Conservation (phyloP, 352 stramenopile genomes). For the Phytophthora agathidicida region DNA sequence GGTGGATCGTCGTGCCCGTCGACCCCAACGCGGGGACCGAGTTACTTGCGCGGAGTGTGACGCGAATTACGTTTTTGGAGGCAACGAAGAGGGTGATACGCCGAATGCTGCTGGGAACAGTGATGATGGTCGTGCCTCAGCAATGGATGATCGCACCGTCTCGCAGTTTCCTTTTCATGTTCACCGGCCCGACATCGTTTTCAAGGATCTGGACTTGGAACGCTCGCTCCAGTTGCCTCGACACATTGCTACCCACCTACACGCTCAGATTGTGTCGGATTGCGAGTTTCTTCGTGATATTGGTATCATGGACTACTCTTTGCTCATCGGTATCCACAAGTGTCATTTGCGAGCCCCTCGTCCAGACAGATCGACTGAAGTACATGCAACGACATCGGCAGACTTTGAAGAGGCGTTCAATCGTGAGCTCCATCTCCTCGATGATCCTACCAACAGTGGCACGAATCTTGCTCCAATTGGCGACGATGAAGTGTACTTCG, state of each 20-base stretch:
- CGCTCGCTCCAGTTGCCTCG: slow-evolving; percentile 49
- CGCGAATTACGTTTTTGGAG: slow-evolving; percentile 52
- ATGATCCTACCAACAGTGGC: slow-evolving; percentile 20
- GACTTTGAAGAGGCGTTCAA: slow-evolving; percentile 28
- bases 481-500: slow-evolving; percentile 71
- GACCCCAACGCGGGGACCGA: slow-evolving; percentile 51
- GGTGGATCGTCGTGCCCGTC: slow-evolving; percentile 62
- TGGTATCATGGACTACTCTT: slow-evolving; percentile 84
- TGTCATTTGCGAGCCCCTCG: slow-evolving; percentile 44
- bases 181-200: slow-evolving; percentile 69
- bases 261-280: slow-evolving; percentile 59
- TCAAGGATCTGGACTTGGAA: slow-evolving; percentile 74
- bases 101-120: slow-evolving; percentile 14
- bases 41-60: slow-evolving; percentile 77
- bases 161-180: slow-evolving; percentile 42
- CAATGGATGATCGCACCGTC: slow-evolving; percentile 12
- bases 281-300: slow-evolving; percentile 70
- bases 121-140: slow-evolving; percentile 6
- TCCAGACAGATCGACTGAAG: slow-evolving; percentile 5
- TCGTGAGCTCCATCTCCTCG: slow-evolving; percentile 21
- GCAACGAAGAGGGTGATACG: slow-evolving; percentile 36
- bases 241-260: slow-evolving; percentile 37
- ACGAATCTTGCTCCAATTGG: slow-evolving; percentile 34
- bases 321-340: slow-evolving; percentile 75
- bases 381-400: not conserved